Evolutionary conservation across 78 protist genomes (phyloP).

Genomic region (Dictyostelium brefeldianum): DNA sequence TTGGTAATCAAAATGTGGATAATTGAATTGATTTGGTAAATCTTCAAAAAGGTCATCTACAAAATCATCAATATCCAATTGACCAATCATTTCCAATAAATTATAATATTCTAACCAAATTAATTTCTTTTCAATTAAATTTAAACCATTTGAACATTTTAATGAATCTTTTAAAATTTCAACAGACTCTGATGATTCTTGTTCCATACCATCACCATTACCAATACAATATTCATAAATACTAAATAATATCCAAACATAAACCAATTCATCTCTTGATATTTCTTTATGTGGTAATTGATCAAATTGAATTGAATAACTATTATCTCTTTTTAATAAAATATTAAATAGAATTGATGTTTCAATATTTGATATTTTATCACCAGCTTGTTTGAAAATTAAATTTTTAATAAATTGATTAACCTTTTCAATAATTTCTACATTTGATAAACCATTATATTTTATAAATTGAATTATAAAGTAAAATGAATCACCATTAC

Average conservation of each 20-base stretch:
- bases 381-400: neutral
- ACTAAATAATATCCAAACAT: conserved; percentile 41
- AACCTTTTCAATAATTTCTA: neutral
- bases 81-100: neutral
- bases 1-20: conserved; percentile 18
- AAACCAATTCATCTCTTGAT: conserved; percentile 13
- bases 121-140: conserved; percentile 1
- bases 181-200: neutral
- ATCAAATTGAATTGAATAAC: neutral
- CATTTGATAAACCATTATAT: neutral
- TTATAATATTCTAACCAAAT: conserved; percentile 50
- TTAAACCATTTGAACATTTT: neutral
- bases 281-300: conserved; percentile 9
- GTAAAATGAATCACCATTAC: too few species aligned
- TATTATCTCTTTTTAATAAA: conserved; percentile 8
- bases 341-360: neutral
- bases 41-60: conserved; percentile 45
- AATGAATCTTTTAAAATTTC: conserved; percentile 32
- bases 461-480: neutral
- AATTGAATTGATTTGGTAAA: conserved; percentile 38
- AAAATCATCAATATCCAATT: conserved; percentile 35
- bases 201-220: too few species aligned
- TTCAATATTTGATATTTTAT: too few species aligned
- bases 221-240: conserved; percentile 17
- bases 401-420: neutral